Percentiles rank a stretch among this genome's conserved stretches.
Conservation (phyloP, 768 basidiomycete species). For the Suillus brevipes region DNA sequence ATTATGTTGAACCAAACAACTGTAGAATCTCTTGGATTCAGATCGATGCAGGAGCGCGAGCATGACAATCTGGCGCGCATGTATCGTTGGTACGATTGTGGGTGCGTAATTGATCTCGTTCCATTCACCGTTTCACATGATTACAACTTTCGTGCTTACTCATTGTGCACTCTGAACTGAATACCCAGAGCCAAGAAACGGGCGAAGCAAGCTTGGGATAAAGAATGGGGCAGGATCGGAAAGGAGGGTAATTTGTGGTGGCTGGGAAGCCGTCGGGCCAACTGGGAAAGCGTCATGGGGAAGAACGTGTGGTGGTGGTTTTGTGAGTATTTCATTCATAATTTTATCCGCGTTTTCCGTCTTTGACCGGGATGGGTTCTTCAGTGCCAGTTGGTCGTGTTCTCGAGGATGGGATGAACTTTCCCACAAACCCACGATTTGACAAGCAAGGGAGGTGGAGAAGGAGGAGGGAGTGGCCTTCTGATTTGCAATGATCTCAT, state of each 20-base stretch:
- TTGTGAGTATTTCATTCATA: conserved; percentile 49
- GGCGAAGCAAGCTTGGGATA: conserved; percentile 58
- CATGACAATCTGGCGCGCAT: conserved; percentile 46
- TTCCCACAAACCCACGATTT: conserved; percentile 72
- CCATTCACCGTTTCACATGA: not conserved
- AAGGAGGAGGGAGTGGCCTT: conserved; percentile 70
- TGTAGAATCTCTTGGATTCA: conserved; percentile 69
- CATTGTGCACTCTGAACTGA: not conserved
- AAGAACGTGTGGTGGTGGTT: conserved; percentile 68
- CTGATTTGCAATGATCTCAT: conserved; percentile 50
- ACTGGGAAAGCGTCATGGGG: conserved; percentile 89
- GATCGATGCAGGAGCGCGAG: conserved; percentile 67
- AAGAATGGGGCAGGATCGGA: conserved; percentile 76
- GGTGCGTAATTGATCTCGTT: conserved; percentile 40
- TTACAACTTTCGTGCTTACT: not conserved
- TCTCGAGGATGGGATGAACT: conserved; percentile 59
- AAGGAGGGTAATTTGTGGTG: conserved; percentile 89
- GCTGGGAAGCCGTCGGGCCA: conserved; percentile 57
- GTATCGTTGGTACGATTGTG: conserved; percentile 53
- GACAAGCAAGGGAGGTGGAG: conserved; percentile 67
- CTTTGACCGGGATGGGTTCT: conserved; percentile 3
- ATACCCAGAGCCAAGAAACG: conserved; percentile 49
- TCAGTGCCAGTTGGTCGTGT: conserved; percentile 53
- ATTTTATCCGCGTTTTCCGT: conserved; percentile 8
- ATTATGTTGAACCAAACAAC: conserved; percentile 71